These are phyloP conservation scores for Plectosphaerella cucumerina DNA, from an alignment of 2,329 filamentous ascomycete species.

Conservation along the genomic window DNA sequence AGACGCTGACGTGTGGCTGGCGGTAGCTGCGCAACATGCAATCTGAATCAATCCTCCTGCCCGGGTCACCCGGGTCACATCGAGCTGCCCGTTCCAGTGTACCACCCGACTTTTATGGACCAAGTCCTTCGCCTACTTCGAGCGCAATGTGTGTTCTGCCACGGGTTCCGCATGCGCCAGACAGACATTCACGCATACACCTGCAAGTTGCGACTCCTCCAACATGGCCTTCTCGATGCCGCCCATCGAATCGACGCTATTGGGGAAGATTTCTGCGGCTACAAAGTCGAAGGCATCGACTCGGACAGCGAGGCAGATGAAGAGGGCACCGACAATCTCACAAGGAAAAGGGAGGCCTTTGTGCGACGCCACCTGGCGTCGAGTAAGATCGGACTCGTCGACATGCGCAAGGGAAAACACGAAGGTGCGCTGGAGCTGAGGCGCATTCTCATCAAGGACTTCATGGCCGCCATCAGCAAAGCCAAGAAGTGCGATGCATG, in stretches of 20 bases:
- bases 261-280: constrained; percentile 40
- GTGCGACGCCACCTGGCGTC: constrained; percentile 64
- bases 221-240: constrained; percentile 76
- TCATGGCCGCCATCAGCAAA: constrained; percentile 68
- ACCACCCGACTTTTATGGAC: constrained; percentile 96
- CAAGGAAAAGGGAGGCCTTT: constrained; percentile 56
- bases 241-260: constrained; percentile 53
- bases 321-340: constrained; percentile 55
- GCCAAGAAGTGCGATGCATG: constrained; percentile 65
- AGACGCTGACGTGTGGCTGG: constrained; percentile 12
- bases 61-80: constrained; percentile 95
- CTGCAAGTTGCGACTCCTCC: constrained; percentile 81
- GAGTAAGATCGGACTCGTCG: constrained; percentile 44
- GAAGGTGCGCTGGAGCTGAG: constrained; percentile 78
- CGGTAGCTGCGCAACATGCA: constrained; percentile 84
- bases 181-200: constrained; percentile 72
- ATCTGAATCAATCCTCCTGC: constrained; percentile 74
- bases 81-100: constrained; percentile 87
- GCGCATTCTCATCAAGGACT: constrained; percentile 72
- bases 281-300: constrained; percentile 34
- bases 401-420: constrained; percentile 64
- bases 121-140: constrained; percentile 81
- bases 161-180: constrained; percentile 75
- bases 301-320: constrained; percentile 60
- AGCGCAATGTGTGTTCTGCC: constrained; percentile 87